These are phyloP conservation scores for Pelagomonas calceolata DNA, from an alignment of 108 stramenopile species.

Conservation along the genomic window DNA sequence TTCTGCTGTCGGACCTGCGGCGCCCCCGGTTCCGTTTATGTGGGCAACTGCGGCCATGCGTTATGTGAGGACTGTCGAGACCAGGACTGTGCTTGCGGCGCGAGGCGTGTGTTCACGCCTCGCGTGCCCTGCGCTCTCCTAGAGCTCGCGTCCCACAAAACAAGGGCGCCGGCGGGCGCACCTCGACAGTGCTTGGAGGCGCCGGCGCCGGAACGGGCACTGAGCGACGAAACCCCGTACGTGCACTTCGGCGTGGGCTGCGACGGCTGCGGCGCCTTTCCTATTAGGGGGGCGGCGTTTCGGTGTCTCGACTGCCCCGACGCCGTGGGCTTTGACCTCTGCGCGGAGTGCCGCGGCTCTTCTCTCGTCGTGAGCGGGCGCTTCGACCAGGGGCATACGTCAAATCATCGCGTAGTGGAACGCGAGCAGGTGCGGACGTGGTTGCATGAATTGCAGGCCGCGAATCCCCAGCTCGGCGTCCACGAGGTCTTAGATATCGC, in stretches of 20 bases:
- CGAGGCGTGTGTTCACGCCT: background rate
- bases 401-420: background rate
- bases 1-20: background rate
- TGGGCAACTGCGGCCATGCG: background rate
- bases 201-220: background rate
- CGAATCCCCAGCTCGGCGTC: background rate
- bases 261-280: constrained; percentile 2
- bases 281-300: background rate
- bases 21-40: background rate
- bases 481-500: background rate
- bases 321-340: background rate
- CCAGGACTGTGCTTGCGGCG: background rate
- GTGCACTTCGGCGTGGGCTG: constrained; percentile 4
- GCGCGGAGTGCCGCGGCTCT: background rate
- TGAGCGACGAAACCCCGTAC: background rate
- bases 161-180: background rate
- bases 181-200: background rate
- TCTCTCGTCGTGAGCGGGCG: background rate
- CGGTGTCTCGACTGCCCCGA: background rate
- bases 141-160: background rate
- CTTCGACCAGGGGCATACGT: background rate
- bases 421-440: background rate
- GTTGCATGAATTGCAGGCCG: background rate
- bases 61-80: background rate
- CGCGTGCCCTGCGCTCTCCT: background rate